Evolutionary conservation across 768 basidiomycete genomes (phyloP), one percentile per base, ranked within the genome.

Genomic region (Leccinum pellstonianum): DNA sequence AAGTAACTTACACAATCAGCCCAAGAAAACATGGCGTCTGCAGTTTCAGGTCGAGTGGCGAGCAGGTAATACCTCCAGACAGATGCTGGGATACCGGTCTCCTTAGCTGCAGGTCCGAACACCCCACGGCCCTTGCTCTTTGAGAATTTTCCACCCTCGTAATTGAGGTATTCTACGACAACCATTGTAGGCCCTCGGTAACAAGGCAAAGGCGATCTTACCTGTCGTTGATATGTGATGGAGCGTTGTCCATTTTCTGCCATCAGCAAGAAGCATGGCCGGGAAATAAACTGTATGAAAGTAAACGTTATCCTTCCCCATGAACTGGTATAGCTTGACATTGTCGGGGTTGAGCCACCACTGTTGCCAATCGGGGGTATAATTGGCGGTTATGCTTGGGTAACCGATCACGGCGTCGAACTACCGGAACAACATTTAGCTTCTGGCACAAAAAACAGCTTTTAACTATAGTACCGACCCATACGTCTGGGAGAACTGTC

Each of bases 301-400:
- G 75, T 96, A 98, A 53, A 95, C 93, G 62, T 95, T 98, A 73
- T 98, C 96, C 78, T 99, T 99, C 71, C 97, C 97, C 97, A 99
- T 99, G 81, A 99, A 99, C 75, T 99, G 96, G 77, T 93, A 97
- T 54, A 98, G 79, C 66, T 85, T 81, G 59, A 99, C 95, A 66
- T 98, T 81, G 65, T 92, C 80, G 2, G 89, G 90, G 69, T 95
- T 90, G 69, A 90, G 86, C 97, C 97, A 99, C 97, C 97, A 99
- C 73, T 86, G 82, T 74, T 88, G 86, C 97, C 97, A 99, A 63
- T 97, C 89, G 19, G 89, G 79, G 37, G 93, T 96, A 78, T 95
- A 95, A 70, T 88, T 90, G 55, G 95, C 94, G 2, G 97, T 99
- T 63, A 99, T 98, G 75, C 95, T 97, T 3, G 91, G 87, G 74